A percentile compares a stretch with the other conserved stretches of the same genome.
phyloP scores from a whole-genome alignment of 1,284 basidiomycete genomes.

The Tilletia indica region DNA sequence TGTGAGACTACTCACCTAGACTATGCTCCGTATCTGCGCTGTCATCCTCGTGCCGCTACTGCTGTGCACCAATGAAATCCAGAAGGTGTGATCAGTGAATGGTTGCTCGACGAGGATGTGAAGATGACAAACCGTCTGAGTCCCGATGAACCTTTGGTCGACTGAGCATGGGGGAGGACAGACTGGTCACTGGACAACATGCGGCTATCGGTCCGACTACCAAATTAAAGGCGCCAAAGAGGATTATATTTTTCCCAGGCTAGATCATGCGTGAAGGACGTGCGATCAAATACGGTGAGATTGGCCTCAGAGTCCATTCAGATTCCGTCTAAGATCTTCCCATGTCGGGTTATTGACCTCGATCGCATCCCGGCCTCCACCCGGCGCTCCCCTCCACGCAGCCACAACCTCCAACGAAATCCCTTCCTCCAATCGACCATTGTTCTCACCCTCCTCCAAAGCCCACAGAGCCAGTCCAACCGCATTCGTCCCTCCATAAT shows the following conservation, averaged over 20 bases:
- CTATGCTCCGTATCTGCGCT: too few relatives aligned
- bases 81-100: too few relatives aligned
- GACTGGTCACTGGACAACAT: too few relatives aligned
- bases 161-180: too few relatives aligned
- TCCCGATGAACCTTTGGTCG: too few relatives aligned
- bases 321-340: constrained; percentile 27
- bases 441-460: constrained; percentile 22
- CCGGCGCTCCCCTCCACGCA: constrained; percentile 25
- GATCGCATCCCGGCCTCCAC: constrained; percentile 25
- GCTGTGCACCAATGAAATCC: too few relatives aligned
- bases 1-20: too few relatives aligned
- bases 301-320: too few relatives aligned
- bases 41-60: too few relatives aligned
- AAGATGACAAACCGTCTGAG: too few relatives aligned
- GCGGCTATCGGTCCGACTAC: background rate
- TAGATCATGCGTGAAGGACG: background rate
- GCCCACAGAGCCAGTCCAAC: constrained; percentile 34
- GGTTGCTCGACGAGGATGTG: too few relatives aligned
- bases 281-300: background rate
- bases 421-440: background rate
- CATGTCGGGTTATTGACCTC: constrained; percentile 23
- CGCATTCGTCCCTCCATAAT: constrained; percentile 29
- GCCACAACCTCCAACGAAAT: constrained; percentile 28
- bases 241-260: too few relatives aligned
- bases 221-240: background rate